Evolutionary conservation across 768 basidiomycete species (phyloP), one percentile per base, ranked within the genome.

Genomic region (Phylloporus rhodoxanthus): DNA sequence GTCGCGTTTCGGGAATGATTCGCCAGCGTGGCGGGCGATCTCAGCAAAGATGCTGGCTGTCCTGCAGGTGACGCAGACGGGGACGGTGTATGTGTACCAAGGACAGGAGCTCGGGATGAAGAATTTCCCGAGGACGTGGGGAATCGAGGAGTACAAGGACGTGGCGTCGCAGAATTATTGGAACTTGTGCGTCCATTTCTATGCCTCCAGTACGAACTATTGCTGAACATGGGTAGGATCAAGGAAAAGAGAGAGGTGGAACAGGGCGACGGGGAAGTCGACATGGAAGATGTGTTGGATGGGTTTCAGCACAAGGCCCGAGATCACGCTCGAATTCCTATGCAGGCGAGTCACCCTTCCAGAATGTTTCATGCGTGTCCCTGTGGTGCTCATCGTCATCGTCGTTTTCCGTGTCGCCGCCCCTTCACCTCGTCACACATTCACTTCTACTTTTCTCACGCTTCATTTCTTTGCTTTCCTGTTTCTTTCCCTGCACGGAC

Each of bases 41-140:
- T 82, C 80, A 6, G 81, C 80, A 4, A 87, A 87, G 64, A 67
- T 88, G 65, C 64, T 88, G 17, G 76, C 81, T 1, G 70, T 84
- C 47, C 64, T 86, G 30, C 75, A 87, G 54, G 69, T 77, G 30
- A 76, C 80, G 1, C 80, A 83, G 36, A 69, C 73, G 8, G 86
- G 87, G 6, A 86, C 86, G 17, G 66, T 82, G 52, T 89, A 81
- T 61, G 70, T 90, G 10, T 89, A 82, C 61, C 84, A 89, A 68
- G 87, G 85, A 6, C 74, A 88, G 62, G 88, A 89, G 59, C 73
- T 89, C 0, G 86, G 80, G 0, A 67, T 84, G 63, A 78, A 73
- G 63, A 84, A 84, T 49, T 79, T 83, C 53, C 81, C 82, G 15
- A 60, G 71, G 42, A 58, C 66, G 14, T 89, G 85, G 85, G 78